Conservation (phyloP, 192 early-diverging fungal species). For the Linnemannia zychae region DNA sequence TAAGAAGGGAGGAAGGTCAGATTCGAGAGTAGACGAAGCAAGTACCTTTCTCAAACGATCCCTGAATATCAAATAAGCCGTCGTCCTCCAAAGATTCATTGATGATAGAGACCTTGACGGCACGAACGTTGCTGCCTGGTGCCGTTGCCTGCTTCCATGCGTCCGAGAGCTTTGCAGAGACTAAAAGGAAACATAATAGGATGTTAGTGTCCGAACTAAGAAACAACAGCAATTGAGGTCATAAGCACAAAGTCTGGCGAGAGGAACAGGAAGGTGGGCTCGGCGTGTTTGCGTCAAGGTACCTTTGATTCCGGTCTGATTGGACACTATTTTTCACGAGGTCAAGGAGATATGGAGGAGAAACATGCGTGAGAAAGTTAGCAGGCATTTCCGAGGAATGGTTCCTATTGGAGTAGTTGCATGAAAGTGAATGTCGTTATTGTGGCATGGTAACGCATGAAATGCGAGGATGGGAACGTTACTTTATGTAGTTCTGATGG, state of each 20-base stretch:
- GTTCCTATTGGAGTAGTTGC: too few relatives aligned
- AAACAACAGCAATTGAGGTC: neutral
- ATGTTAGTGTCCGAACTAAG: neutral
- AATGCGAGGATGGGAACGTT: too few relatives aligned
- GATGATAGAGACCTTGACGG: constrained; percentile 62
- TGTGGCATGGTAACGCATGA: too few relatives aligned
- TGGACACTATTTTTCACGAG: constrained; percentile 33
- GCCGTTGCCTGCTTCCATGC: constrained; percentile 39
- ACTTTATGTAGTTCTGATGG: too few relatives aligned
- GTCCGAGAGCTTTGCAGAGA: constrained; percentile 37
- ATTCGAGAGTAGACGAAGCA: neutral
- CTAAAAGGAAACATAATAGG: constrained; percentile 3
- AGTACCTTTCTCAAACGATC: constrained; percentile 60
- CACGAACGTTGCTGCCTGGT: constrained; percentile 47
- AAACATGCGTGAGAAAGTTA: neutral
- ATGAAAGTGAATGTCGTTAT: too few relatives aligned
- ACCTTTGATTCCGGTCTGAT: constrained; percentile 55
- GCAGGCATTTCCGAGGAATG: neutral
- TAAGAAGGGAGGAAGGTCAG: neutral
- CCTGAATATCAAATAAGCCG: constrained; percentile 47
- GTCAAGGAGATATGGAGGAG: neutral
- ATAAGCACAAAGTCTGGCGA: neutral
- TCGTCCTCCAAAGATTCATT: constrained; percentile 62
- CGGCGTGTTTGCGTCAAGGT: neutral
- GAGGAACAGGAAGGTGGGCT: neutral